A percentile compares a stretch with the other conserved stretches of the same genome.
Conservation (phyloP, 768 basidiomycete genomes). For the Filobasidium floriforme region DNA sequence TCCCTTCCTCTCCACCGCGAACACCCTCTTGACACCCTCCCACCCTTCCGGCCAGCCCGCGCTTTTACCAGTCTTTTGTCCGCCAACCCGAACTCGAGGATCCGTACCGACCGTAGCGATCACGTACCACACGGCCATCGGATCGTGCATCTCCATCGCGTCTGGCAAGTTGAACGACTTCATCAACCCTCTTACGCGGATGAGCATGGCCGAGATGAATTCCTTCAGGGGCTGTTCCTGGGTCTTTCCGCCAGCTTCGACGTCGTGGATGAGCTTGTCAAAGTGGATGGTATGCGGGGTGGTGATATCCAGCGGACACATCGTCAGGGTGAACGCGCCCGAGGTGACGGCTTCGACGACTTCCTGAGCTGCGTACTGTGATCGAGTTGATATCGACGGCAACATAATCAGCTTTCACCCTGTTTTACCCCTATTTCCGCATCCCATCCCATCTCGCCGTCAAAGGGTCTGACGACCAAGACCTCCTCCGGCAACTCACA, state of each 20-base stretch:
- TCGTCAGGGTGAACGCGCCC: constrained; percentile 44
- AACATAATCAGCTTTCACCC: background rate
- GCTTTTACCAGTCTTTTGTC: too few species aligned
- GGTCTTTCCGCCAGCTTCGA: background rate
- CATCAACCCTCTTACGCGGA: constrained; percentile 69
- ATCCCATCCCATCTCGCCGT: background rate
- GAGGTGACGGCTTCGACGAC: constrained; percentile 53
- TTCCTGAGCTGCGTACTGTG: constrained; percentile 61
- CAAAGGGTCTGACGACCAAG: too few species aligned
- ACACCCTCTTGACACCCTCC: constrained; percentile 52
- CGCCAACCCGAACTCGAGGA: constrained; percentile 35
- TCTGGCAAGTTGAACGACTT: constrained; percentile 64
- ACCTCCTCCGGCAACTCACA: too few species aligned
- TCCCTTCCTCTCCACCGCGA: constrained; percentile 65
- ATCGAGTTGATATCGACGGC: background rate
- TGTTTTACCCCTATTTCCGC: background rate
- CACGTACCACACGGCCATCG: constrained; percentile 81
- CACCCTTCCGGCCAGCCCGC: constrained; percentile 51
- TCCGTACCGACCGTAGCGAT: constrained; percentile 47
- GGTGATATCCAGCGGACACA: constrained; percentile 72
- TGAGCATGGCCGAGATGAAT: constrained; percentile 69
- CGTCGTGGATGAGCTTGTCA: constrained; percentile 51
- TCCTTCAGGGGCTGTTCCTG: constrained; percentile 48
- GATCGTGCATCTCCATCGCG: constrained; percentile 83
- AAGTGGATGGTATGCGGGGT: constrained; percentile 72